Conservation (phyloP, 2,329 filamentous ascomycete genomes). For the Sclerotinia trifoliorum region DNA sequence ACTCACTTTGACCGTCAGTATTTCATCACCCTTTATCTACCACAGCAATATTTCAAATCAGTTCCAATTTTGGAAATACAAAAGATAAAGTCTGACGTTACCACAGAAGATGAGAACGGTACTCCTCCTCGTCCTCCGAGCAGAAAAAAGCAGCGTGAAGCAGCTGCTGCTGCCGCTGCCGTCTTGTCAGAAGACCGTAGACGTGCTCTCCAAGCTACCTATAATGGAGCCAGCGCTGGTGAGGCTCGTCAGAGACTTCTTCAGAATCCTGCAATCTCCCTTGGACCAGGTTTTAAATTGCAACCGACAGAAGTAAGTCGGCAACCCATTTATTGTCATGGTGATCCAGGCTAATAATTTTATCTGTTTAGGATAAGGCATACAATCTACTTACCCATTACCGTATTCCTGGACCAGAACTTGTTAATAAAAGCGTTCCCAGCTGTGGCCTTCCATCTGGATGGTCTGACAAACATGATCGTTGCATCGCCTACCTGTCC, state of each 20-base stretch:
- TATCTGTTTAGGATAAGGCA: not conserved
- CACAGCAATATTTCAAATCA: not conserved
- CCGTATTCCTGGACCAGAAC: slow-evolving; percentile 17
- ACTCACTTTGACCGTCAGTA: slow-evolving; percentile 12
- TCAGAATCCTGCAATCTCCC: slow-evolving; percentile 6
- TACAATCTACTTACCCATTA: slow-evolving; percentile 18
- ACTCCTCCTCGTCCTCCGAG: not conserved
- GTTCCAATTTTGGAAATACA: not conserved
- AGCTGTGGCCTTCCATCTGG: slow-evolving; percentile 21
- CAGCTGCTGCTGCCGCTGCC: not conserved
- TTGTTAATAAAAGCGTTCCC: slow-evolving; percentile 19
- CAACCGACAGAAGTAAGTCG: slow-evolving; percentile 10
- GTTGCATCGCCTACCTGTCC: slow-evolving; percentile 23
- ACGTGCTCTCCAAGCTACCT: slow-evolving; percentile 10
- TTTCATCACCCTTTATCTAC: not conserved
- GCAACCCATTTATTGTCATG: not conserved
- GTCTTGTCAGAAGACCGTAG: slow-evolving; percentile 6
- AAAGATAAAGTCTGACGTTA: not conserved
- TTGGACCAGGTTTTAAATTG: not conserved
- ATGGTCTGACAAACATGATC: slow-evolving; percentile 22
- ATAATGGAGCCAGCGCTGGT: slow-evolving; percentile 10
- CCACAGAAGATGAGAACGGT: slow-evolving; percentile 11
- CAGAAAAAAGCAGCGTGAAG: slow-evolving; percentile 5
- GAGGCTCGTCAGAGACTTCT: slow-evolving; percentile 15
- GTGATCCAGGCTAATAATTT: not conserved